A percentile compares a stretch with the other conserved stretches of the same genome.
These are phyloP conservation scores for Hypomontagnella monticulosa DNA, from an alignment of 495 filamentous ascomycete species.

Conservation along the genomic window DNA sequence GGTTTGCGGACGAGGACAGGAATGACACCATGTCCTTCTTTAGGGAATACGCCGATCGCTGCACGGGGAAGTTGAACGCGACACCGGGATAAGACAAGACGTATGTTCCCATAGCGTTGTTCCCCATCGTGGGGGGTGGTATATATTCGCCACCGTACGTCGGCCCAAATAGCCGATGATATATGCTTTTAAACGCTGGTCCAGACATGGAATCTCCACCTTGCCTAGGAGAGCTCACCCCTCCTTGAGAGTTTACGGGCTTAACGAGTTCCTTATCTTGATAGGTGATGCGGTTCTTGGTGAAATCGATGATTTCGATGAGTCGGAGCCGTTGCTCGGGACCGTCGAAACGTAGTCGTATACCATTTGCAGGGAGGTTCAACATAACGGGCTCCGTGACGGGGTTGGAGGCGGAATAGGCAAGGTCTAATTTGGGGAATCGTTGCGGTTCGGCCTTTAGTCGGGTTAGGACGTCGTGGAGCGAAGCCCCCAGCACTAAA, in stretches of 20 bases:
- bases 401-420: conserved; percentile 75
- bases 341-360: conserved; percentile 92
- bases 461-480: conserved; percentile 86
- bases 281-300: conserved; percentile 82
- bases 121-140: conserved; percentile 52
- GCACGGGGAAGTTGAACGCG: conserved; percentile 88
- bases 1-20: conserved; percentile 79
- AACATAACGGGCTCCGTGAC: conserved; percentile 76
- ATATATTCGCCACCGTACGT: conserved; percentile 93
- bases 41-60: conserved; percentile 77
- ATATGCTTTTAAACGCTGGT: conserved; percentile 89
- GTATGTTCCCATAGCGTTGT: conserved; percentile 66
- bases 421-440: conserved; percentile 84
- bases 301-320: conserved; percentile 91
- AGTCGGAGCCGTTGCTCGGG: conserved; percentile 89
- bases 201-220: conserved; percentile 61
- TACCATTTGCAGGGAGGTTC: conserved; percentile 80
- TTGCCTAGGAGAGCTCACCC: conserved; percentile 49
- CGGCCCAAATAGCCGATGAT: conserved; percentile 88
- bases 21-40: conserved; percentile 86
- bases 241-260: conserved; percentile 55
- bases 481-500: conserved; percentile 83
- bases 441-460: conserved; percentile 83
- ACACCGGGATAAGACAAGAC: conserved; percentile 93
- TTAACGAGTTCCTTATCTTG: conserved; percentile 87